These are phyloP conservation scores for Scheffersomyces illinoinensis DNA, from an alignment of 1,139 yeast species.

Conservation along the genomic window DNA sequence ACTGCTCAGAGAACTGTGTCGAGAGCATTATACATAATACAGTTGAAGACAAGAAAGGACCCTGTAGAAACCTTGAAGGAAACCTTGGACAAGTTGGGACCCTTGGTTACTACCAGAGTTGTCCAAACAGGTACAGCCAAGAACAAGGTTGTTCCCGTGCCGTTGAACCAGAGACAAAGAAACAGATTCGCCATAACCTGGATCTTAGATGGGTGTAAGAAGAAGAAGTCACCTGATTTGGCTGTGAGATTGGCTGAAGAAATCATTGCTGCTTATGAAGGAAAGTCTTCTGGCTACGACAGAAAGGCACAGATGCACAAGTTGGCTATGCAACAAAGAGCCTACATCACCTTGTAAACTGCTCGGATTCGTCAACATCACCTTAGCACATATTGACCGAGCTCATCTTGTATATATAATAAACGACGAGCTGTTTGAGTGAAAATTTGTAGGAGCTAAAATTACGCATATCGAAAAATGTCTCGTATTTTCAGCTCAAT, in stretches of 20 bases:
- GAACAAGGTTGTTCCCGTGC: constrained; percentile 76
- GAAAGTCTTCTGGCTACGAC: constrained; percentile 81
- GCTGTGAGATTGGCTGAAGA: constrained; percentile 92
- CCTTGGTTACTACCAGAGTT: constrained; percentile 76
- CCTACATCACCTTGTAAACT: constrained; percentile 54
- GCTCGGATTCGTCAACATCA: neutral
- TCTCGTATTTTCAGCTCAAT: neutral
- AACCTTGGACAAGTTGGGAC: constrained; percentile 81
- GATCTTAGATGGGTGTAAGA: constrained; percentile 83
- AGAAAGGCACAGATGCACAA: constrained; percentile 83
- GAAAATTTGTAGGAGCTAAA: neutral
- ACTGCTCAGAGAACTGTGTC: constrained; percentile 73
- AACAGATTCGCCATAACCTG: constrained; percentile 83
- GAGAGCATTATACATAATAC: constrained; percentile 78
- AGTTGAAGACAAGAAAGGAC: constrained; percentile 67
- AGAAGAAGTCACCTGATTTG: constrained; percentile 77
- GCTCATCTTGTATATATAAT: neutral
- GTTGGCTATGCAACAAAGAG: constrained; percentile 80
- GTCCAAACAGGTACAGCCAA: constrained; percentile 87
- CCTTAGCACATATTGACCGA: neutral
- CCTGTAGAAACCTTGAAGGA: constrained; percentile 77
- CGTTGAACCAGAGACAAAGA: constrained; percentile 81
- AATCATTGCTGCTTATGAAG: constrained; percentile 72
- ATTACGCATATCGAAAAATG: neutral
- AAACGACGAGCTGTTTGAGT: neutral